Conservation (phyloP, 2,329 filamentous ascomycete species). For the Cladosporium sphaerospermum region DNA sequence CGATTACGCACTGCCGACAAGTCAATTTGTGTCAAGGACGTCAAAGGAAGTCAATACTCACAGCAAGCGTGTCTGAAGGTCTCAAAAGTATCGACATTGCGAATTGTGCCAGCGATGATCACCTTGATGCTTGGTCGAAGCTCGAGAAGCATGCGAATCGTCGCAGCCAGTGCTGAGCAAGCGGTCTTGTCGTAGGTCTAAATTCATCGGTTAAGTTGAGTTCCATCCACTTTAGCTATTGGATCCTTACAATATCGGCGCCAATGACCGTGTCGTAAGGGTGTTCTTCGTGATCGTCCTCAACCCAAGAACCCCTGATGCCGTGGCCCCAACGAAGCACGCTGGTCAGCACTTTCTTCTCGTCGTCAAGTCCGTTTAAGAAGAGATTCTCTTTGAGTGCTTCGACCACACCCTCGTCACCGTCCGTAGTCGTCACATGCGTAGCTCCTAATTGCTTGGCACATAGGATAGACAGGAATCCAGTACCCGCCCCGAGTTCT, state of each 20-base stretch:
- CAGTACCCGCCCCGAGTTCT: conserved; percentile 71
- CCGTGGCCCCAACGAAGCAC: conserved; percentile 61
- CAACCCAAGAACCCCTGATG: conserved; percentile 53
- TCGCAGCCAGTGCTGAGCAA: conserved; percentile 59
- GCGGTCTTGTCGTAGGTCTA: conserved; percentile 64
- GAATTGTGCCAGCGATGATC: conserved; percentile 63
- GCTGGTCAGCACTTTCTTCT: conserved; percentile 42
- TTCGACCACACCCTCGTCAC: conserved; percentile 65
- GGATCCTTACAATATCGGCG: conserved; percentile 58
- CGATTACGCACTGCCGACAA: conserved; percentile 23
- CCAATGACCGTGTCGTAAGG: conserved; percentile 61
- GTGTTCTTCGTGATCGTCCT: conserved; percentile 41
- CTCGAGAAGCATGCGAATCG: conserved; percentile 56
- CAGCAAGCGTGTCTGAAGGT: conserved; percentile 56
- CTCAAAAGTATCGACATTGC: conserved; percentile 64
- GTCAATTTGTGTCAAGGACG: neutral
- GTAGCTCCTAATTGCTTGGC: conserved; percentile 57
- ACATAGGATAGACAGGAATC: conserved; percentile 67
- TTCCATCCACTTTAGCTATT: conserved; percentile 12
- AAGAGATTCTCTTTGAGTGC: conserved; percentile 61
- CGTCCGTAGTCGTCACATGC: conserved; percentile 65
- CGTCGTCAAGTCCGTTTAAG: conserved; percentile 57
- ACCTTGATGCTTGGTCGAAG: conserved; percentile 52
- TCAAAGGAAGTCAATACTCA: conserved; percentile 24
- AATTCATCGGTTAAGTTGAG: neutral